Percentiles rank a stretch among this genome's conserved stretches.
Conservation (phyloP, 257 asterid species). For the Coffea canephora region DNA sequence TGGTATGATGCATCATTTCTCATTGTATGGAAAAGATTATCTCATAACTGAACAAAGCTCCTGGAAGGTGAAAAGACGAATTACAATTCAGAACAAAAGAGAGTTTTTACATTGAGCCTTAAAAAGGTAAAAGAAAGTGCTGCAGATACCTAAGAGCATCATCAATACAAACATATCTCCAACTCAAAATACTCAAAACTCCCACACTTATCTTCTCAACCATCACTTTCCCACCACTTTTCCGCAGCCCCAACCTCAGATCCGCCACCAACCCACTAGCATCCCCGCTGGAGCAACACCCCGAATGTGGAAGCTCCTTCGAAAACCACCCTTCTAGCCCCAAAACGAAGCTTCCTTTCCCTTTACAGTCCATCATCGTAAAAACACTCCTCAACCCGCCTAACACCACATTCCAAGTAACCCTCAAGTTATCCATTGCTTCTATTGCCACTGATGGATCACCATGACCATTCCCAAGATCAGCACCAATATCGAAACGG, state of each 20-base stretch:
- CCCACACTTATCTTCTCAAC: conserved; percentile 77
- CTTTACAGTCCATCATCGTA: conserved; percentile 70
- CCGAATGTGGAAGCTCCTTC: conserved; percentile 68
- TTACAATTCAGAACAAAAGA: not conserved
- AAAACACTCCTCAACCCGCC: conserved; percentile 53
- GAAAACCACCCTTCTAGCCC: conserved; percentile 90
- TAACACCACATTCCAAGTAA: conserved; percentile 69
- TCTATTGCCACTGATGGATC: conserved; percentile 17
- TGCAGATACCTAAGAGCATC: conserved; percentile 85
- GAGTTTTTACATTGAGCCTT: not conserved
- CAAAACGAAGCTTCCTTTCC: conserved; percentile 60
- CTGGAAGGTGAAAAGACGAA: no score
- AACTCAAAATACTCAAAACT: conserved; percentile 64
- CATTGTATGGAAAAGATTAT: no score
- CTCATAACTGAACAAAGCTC: no score
- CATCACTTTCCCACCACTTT: conserved; percentile 40
- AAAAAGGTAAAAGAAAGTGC: conserved; percentile 55
- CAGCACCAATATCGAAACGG: conserved; percentile 50
- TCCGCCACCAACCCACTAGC: conserved; percentile 77
- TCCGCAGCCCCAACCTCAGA: conserved; percentile 58
- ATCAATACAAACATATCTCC: conserved; percentile 75
- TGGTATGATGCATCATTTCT: no score
- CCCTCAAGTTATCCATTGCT: conserved; percentile 35
- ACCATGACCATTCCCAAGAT: not conserved
- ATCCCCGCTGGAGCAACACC: conserved; percentile 49